phyloP scores from a whole-genome alignment of 2,329 filamentous ascomycete species.

The Neonectria sp. region DNA sequence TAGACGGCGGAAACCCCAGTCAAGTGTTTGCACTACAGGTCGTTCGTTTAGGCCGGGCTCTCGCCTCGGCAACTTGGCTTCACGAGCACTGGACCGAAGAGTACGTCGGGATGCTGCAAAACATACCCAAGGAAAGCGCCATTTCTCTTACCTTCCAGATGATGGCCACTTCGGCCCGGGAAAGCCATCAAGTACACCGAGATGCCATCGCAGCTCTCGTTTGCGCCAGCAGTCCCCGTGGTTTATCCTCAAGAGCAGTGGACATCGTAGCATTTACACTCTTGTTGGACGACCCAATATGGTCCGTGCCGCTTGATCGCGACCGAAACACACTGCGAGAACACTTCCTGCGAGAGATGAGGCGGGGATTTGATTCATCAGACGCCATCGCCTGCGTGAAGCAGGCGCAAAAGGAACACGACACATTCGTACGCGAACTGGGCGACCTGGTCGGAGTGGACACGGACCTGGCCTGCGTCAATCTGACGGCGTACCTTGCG shows the following conservation, averaged over 20 bases:
- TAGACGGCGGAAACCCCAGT: constrained; percentile 9
- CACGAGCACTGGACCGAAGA: constrained; percentile 24
- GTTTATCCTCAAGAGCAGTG: background rate
- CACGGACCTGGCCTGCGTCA: constrained; percentile 30
- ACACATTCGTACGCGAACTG: constrained; percentile 21
- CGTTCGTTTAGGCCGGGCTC: constrained; percentile 19
- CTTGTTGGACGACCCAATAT: constrained; percentile 11
- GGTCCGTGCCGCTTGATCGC: constrained; percentile 17
- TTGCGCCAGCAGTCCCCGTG: constrained; percentile 8
- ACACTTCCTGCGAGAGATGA: constrained; percentile 13
- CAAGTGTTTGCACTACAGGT: constrained; percentile 26
- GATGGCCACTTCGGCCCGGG: constrained; percentile 9
- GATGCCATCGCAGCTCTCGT: constrained; percentile 25
- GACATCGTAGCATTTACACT: background rate
- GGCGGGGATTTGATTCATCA: constrained; percentile 9
- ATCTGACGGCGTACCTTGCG: constrained; percentile 22
- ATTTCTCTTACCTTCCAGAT: constrained; percentile 20
- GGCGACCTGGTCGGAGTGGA: constrained; percentile 14
- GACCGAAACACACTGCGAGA: constrained; percentile 26
- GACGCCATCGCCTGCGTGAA: constrained; percentile 29
- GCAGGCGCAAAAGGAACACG: constrained; percentile 26
- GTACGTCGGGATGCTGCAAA: constrained; percentile 20
- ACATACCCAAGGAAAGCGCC: constrained; percentile 17
- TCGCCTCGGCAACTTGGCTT: constrained; percentile 27
- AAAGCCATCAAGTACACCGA: constrained; percentile 6